Evolutionary conservation across 108 stramenopile species (phyloP).

Genomic region (Cyclotella choctawhatcheeana): DNA sequence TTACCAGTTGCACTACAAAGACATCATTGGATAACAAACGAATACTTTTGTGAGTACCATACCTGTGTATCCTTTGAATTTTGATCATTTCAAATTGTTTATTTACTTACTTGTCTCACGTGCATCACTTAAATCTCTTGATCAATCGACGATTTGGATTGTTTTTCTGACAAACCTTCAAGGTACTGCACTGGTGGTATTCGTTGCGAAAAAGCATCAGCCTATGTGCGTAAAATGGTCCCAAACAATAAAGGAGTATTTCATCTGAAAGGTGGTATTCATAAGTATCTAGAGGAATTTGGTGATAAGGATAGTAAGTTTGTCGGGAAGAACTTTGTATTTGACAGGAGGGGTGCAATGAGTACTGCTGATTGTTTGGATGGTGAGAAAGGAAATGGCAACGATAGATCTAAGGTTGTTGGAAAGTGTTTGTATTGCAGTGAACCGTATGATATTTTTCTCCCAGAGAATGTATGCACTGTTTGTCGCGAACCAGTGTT

Average conservation of each 20-base stretch:
- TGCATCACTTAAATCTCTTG: too few relatives aligned
- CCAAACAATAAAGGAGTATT: constrained; percentile 58
- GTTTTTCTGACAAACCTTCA: too few relatives aligned
- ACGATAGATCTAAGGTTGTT: constrained; percentile 38
- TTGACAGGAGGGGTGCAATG: constrained; percentile 66
- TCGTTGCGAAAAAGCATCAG: constrained; percentile 93
- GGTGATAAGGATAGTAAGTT: constrained; percentile 44
- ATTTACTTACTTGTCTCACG: too few relatives aligned
- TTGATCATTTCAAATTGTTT: constrained; percentile 27
- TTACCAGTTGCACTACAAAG: too few relatives aligned
- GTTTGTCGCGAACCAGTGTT: constrained; percentile 83
- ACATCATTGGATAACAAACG: constrained; percentile 36
- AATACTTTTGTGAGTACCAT: constrained; percentile 16
- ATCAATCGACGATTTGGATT: too few relatives aligned
- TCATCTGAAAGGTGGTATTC: constrained; percentile 88
- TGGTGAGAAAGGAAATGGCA: constrained; percentile 1
- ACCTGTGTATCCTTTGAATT: constrained; percentile 7
- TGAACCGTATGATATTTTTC: constrained; percentile 71
- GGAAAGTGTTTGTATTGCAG: constrained; percentile 74
- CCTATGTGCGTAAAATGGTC: constrained; percentile 65
- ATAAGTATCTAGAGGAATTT: constrained; percentile 86
- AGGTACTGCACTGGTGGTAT: constrained; percentile 94
- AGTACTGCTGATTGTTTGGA: constrained; percentile 24
- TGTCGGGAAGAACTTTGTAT: constrained; percentile 89
- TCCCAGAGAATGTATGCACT: constrained; percentile 79